These are phyloP conservation scores for Phoenix dactylifera DNA, from an alignment of 176 grass and related monocot species.

Conservation along the genomic window DNA sequence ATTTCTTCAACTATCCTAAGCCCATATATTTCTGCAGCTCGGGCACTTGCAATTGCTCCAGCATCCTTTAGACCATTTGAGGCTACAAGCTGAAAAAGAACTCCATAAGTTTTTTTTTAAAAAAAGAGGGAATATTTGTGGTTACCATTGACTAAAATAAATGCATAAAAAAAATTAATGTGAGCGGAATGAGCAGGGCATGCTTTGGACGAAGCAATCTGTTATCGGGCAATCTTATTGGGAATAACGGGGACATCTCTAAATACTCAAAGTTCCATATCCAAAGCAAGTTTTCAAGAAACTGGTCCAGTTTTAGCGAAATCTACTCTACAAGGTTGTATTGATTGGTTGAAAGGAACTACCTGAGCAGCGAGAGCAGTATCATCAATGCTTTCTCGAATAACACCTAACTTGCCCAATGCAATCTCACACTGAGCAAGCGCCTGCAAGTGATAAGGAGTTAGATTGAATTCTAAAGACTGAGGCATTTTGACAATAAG, in stretches of 20 bases:
- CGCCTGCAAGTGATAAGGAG: constrained; percentile 21
- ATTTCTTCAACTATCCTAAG: constrained; percentile 41
- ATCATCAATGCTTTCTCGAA: constrained; percentile 36
- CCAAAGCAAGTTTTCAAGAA: too few relatives aligned
- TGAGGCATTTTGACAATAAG: neutral
- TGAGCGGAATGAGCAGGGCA: neutral
- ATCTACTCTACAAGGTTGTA: too few relatives aligned
- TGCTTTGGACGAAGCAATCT: too few relatives aligned
- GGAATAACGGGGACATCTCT: too few relatives aligned
- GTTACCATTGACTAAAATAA: too few relatives aligned
- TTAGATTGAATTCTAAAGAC: neutral
- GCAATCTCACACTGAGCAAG: constrained; percentile 48
- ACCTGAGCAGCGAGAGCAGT: constrained; percentile 45
- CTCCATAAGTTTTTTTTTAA: too few relatives aligned
- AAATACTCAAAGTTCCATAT: too few relatives aligned
- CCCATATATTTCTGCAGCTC: constrained; percentile 37
- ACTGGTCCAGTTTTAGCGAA: too few relatives aligned
- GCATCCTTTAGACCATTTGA: constrained; percentile 35
- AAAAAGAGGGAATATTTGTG: too few relatives aligned
- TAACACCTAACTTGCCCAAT: constrained; percentile 29
- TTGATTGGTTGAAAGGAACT: neutral
- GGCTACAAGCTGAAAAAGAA: constrained; percentile 34
- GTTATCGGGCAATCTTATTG: too few relatives aligned
- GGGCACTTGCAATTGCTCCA: constrained; percentile 47
- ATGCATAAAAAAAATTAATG: too few relatives aligned